phyloP scores from a whole-genome alignment of 768 basidiomycete genomes.

The Dictyophora rubrovolvata region DNA sequence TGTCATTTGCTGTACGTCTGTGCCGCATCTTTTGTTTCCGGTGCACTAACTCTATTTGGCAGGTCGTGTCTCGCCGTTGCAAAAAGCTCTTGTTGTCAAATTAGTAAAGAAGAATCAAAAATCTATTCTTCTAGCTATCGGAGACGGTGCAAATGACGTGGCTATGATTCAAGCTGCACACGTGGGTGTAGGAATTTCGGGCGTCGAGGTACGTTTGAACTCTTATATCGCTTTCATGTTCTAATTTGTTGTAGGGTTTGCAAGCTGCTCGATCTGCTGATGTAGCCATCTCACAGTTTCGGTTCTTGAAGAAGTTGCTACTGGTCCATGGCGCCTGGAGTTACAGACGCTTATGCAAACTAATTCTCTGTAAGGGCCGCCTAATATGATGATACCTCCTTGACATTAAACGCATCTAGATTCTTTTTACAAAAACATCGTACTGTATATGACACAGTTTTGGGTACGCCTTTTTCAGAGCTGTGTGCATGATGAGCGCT shows the following conservation, averaged over 20 bases:
- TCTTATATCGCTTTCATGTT: neutral
- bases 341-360: constrained; percentile 87
- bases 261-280: constrained; percentile 98
- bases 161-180: constrained; percentile 99
- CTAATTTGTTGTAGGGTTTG: constrained; percentile 49
- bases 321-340: constrained; percentile 99
- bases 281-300: constrained; percentile 95
- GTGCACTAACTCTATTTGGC: constrained; percentile 4
- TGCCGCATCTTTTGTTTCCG: neutral
- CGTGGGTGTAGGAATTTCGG: constrained; percentile 95
- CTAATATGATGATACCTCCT: neutral
- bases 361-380: constrained; percentile 78
- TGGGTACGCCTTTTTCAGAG: constrained; percentile 54
- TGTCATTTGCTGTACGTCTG: constrained; percentile 82
- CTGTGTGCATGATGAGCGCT: constrained; percentile 10
- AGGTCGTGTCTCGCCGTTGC: constrained; percentile 96
- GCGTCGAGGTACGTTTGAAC: constrained; percentile 63
- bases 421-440: constrained; percentile 99
- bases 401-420: constrained; percentile 34
- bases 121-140: constrained; percentile 89
- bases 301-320: constrained; percentile 86
- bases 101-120: constrained; percentile 97
- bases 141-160: constrained; percentile 97
- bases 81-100: constrained; percentile 96
- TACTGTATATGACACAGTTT: constrained; percentile 96